Evolutionary conservation across 306 rosid genomes (phyloP), one percentile per base, ranked within the genome.

Genomic region (Dalbergia cultrata): DNA sequence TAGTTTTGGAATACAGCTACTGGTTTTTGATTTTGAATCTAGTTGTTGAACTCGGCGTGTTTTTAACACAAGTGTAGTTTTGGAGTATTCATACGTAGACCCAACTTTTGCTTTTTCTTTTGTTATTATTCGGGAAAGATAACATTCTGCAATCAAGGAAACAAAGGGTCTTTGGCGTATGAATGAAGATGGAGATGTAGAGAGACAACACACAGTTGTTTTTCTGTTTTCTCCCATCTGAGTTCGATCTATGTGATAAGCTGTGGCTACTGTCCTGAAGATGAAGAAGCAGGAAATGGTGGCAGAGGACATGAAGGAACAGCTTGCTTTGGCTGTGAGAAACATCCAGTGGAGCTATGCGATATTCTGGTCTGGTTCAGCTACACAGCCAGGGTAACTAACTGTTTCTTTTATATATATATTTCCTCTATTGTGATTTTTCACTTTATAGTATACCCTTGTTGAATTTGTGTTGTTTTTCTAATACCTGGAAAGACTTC

Each of bases 311-410:
- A 63, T 90, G 82, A 91, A 82, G 82, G 84, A 86, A 64, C 91
- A 85, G 59, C 95, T 93, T 89, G 93, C 98, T 83, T 75, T 87
- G 82, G 91, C 98, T 63, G 86, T 93, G 79, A 93, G 97, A 85
- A 91, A 89, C 82, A 87, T 93, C 74, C 90, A 91, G 9, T 93
- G 98, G 98, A 90, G 95, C 84, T 93, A 91, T 74, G 93, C 91
- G 8, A 85, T 93, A 60, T 90, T 93, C 90, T 91, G 98, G 97
- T 86, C 92, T 44, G 68, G 79, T 80, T 90, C 94, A 68, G 37
- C 84, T 52, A 62, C 74, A 74, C 93, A 87, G 74, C 91, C 92
- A 14, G 91, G 97, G 97, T 93, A 88, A n/a, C 77, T 87, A 9
- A 54, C 57, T 56, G 26, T 59, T 67, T 22, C 64, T 37, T 72